phyloP scores from a whole-genome alignment of 345 rosid genomes.

The Populus simonii region DNA sequence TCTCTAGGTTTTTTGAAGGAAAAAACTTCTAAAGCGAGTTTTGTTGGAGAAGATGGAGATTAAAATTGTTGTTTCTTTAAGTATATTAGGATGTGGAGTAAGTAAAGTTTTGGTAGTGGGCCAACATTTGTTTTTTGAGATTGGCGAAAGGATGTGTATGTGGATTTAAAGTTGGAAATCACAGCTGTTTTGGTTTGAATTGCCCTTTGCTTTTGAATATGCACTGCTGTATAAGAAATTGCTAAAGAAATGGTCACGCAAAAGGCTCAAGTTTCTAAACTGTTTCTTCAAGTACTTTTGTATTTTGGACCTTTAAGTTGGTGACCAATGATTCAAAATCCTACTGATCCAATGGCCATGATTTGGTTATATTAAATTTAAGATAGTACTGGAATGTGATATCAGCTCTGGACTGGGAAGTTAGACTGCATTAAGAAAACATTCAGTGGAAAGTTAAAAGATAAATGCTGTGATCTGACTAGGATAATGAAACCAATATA shows the following conservation, averaged over 20 bases:
- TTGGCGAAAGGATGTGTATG: constrained; percentile 29
- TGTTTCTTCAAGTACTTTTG: neutral
- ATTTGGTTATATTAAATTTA: neutral
- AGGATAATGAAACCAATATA: neutral
- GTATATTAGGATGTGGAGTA: constrained; percentile 27
- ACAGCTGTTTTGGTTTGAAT: constrained; percentile 21
- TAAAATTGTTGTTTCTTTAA: constrained; percentile 23
- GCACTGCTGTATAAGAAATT: constrained; percentile 8
- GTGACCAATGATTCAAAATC: neutral
- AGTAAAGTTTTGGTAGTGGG: constrained; percentile 41
- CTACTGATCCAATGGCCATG: neutral
- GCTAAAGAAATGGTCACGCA: neutral
- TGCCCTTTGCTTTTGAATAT: constrained; percentile 25
- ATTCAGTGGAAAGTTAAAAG: neutral
- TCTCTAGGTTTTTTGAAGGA: constrained; percentile 16
- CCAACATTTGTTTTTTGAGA: constrained; percentile 28
- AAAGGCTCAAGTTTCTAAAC: neutral
- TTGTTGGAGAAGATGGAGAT: constrained; percentile 22
- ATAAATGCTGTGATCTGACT: neutral
- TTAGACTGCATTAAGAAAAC: neutral
- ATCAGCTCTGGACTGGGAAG: neutral
- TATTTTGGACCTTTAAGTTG: neutral
- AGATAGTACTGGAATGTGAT: neutral
- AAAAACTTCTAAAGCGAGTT: constrained; percentile 16
- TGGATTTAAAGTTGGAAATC: constrained; percentile 36